phyloP scores from a whole-genome alignment of 495 filamentous ascomycete genomes.

The Hyaloscypha variabilis region DNA sequence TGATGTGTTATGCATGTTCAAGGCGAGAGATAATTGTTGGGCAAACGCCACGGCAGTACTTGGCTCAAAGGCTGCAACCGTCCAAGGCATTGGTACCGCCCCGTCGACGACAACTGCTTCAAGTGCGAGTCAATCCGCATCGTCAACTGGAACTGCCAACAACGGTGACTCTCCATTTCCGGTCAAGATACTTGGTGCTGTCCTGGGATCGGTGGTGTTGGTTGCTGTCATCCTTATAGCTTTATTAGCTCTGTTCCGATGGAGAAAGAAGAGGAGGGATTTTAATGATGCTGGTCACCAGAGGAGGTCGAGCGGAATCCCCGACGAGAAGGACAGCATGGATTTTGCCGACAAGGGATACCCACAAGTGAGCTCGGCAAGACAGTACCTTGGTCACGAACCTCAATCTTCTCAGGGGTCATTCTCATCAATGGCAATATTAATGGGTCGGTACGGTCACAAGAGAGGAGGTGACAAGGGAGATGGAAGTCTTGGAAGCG shows the following conservation, averaged over 20 bases:
- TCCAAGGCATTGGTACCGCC: slow-evolving; percentile 38
- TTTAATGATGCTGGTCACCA: slow-evolving; percentile 48
- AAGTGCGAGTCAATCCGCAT: slow-evolving; percentile 34
- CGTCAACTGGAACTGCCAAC: slow-evolving; percentile 40
- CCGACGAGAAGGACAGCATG: slow-evolving; percentile 51
- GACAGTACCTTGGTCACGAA: slow-evolving; percentile 49
- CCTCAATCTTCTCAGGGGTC: slow-evolving; percentile 48
- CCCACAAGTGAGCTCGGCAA: slow-evolving; percentile 36
- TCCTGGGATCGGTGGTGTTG: slow-evolving; percentile 77
- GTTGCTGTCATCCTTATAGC: slow-evolving; percentile 68
- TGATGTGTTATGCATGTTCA: slow-evolving; percentile 75
- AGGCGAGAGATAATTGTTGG: slow-evolving; percentile 80
- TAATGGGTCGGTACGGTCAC: slow-evolving; percentile 49
- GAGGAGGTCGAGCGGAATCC: slow-evolving; percentile 49
- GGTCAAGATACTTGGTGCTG: slow-evolving; percentile 70
- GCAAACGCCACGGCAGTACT: slow-evolving; percentile 72
- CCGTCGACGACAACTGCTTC: slow-evolving; percentile 45
- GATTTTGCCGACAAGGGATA: slow-evolving; percentile 55
- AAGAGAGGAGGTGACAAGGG: slow-evolving; percentile 45
- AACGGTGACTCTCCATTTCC: slow-evolving; percentile 24
- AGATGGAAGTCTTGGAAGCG: slow-evolving; percentile 48
- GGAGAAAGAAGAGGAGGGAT: slow-evolving; percentile 48
- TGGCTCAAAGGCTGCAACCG: slow-evolving; percentile 38
- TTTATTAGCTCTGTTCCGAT: slow-evolving; percentile 69
- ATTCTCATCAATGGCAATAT: slow-evolving; percentile 58